phyloP scores from a whole-genome alignment of 2,329 filamentous ascomycete genomes.

The Aspergillus neoniger region DNA sequence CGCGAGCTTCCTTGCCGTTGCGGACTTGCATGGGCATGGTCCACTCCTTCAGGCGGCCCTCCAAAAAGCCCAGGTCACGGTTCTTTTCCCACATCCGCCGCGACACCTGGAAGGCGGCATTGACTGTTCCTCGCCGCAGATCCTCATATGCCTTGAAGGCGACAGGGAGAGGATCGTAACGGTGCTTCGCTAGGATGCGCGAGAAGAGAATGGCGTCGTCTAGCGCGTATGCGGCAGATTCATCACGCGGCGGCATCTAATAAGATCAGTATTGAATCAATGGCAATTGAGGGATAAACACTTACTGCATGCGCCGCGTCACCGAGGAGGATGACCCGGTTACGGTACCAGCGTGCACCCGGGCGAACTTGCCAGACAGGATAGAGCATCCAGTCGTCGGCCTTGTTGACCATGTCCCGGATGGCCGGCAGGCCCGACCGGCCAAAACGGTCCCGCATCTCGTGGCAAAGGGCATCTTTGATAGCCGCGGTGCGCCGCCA shows the following conservation, averaged over 20 bases:
- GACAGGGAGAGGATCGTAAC: constrained; percentile 33
- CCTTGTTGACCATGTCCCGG: constrained; percentile 37
- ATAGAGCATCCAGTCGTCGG: constrained; percentile 46
- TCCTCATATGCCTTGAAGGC: constrained; percentile 43
- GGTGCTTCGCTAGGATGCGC: constrained; percentile 39
- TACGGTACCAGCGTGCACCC: constrained; percentile 42
- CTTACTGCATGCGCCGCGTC: constrained; percentile 52
- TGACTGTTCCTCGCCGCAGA: constrained; percentile 40
- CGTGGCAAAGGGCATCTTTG: constrained; percentile 35
- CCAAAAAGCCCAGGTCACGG: constrained; percentile 40
- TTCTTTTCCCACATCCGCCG: constrained; percentile 43
- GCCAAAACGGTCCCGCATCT: constrained; percentile 41
- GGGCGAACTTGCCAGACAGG: constrained; percentile 46
- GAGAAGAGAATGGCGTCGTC: constrained; percentile 50
- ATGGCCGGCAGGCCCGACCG: constrained; percentile 39
- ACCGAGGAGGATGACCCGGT: constrained; percentile 46
- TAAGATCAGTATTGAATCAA: constrained; percentile 3
- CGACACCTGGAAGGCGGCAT: constrained; percentile 43
- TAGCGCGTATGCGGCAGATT: constrained; percentile 48
- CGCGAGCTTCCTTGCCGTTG: constrained; percentile 29
- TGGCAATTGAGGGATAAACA: neutral
- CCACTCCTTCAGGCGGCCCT: constrained; percentile 42
- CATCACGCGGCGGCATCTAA: constrained; percentile 51
- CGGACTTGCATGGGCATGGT: constrained; percentile 36
- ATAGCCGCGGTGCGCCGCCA: constrained; percentile 39